Evolutionary conservation across 108 stramenopile species (phyloP).

Genomic region (Hondaea fermentalgiana): DNA sequence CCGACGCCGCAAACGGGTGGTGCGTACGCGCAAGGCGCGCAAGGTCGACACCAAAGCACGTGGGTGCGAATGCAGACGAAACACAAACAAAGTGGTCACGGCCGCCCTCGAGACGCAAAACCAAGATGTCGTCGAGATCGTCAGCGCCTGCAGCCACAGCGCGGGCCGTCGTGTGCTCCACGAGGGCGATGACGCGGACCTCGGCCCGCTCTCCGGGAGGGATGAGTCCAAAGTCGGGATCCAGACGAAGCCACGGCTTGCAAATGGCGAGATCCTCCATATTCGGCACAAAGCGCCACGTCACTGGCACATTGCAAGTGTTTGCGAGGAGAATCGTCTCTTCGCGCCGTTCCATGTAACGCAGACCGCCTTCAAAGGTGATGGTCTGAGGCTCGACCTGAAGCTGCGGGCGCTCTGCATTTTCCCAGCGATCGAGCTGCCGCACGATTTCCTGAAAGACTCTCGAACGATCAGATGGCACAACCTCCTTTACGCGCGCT

Average conservation of each 20-base stretch:
- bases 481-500: slow-evolving; percentile 69
- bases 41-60: slow-evolving; percentile 81
- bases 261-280: slow-evolving; percentile 71
- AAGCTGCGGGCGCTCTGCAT: slow-evolving; percentile 71
- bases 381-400: slow-evolving; percentile 60
- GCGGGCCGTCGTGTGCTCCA: slow-evolving; percentile 69
- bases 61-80: slow-evolving; percentile 67
- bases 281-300: slow-evolving; percentile 82
- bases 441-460: slow-evolving; percentile 71
- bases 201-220: slow-evolving; percentile 70
- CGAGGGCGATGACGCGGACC: slow-evolving; percentile 63
- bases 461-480: slow-evolving; percentile 50
- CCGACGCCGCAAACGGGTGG: not conserved
- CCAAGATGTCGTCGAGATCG: slow-evolving; percentile 76
- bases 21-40: slow-evolving; percentile 67
- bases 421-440: slow-evolving; percentile 68
- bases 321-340: slow-evolving; percentile 67
- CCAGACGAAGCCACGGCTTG: slow-evolving; percentile 79
- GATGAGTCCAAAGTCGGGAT: slow-evolving; percentile 79
- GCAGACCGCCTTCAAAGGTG: slow-evolving; percentile 67
- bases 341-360: slow-evolving; percentile 29
- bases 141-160: slow-evolving; percentile 65
- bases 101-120: slow-evolving; percentile 85
- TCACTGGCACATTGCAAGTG: slow-evolving; percentile 72
- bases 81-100: slow-evolving; percentile 82